Conservation (phyloP, 306 rosid species). For the Cicer arietinum region DNA sequence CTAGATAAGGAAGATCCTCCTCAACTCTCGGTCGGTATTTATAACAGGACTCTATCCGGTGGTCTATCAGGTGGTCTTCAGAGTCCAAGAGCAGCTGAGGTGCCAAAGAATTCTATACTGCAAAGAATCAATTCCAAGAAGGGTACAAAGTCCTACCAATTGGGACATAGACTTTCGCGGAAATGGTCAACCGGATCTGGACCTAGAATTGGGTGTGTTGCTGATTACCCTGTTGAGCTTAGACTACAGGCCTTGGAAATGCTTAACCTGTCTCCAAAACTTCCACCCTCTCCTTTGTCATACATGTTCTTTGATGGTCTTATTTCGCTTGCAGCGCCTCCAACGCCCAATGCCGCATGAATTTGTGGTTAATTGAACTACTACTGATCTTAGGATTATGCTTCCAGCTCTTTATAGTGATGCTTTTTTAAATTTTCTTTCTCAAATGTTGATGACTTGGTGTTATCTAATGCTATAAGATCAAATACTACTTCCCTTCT, state of each 20-base stretch:
- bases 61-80: conserved; percentile 97
- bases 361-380: conserved; percentile 40
- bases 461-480: not conserved
- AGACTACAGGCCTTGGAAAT: conserved; percentile 87
- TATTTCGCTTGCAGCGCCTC: conserved; percentile 46
- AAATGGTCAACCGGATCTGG: conserved; percentile 96
- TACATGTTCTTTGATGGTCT: conserved; percentile 45
- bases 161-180: conserved; percentile 79
- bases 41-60: conserved; percentile 82
- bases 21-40: conserved; percentile 41
- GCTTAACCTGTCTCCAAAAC: conserved; percentile 71
- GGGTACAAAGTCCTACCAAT: conserved; percentile 70
- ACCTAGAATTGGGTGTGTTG: conserved; percentile 95
- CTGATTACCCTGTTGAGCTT: conserved; percentile 84
- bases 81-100: conserved; percentile 86
- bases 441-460: conserved; percentile 38
- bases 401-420: conserved; percentile 17
- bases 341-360: conserved; percentile 31
- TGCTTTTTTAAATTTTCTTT: conserved; percentile 10
- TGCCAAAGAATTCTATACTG: conserved; percentile 70
- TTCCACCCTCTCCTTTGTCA: conserved; percentile 60
- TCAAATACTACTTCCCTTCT: not conserved
- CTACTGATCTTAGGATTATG: conserved; percentile 26
- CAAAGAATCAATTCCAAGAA: conserved; percentile 89
- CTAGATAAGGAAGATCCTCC: conserved; percentile 42